These are phyloP conservation scores for Marchantia polymorpha DNA, from an alignment of 225 moss, liverwort and hornwort species.

Conservation along the genomic window DNA sequence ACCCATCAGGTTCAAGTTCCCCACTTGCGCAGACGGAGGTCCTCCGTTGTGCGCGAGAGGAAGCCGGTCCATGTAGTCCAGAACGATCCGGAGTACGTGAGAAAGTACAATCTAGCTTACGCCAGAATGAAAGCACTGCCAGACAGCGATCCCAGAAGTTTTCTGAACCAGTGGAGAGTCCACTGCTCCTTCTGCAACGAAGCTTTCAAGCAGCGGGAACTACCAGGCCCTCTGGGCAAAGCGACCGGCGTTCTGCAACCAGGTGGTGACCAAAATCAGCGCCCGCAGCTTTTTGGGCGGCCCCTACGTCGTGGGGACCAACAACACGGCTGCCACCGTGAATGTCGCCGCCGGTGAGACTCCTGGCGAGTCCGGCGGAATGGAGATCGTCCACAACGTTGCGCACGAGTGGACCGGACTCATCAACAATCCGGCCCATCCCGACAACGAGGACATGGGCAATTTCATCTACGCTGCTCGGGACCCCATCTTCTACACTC, in stretches of 20 bases:
- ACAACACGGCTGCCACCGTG: too few species aligned
- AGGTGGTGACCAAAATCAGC: too few species aligned
- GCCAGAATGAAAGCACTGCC: constrained; percentile 46
- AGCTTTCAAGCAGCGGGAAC: constrained; percentile 32
- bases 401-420: too few species aligned
- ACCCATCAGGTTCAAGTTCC: constrained; percentile 27
- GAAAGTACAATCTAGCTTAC: constrained; percentile 43
- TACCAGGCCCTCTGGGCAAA: neutral
- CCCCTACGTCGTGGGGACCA: too few species aligned
- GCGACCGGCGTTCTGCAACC: constrained; percentile 23
- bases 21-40: constrained; percentile 1
- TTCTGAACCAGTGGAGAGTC: constrained; percentile 30
- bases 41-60: constrained; percentile 11
- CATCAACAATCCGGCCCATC: too few species aligned
- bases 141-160: constrained; percentile 34
- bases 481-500: too few species aligned
- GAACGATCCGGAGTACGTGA: constrained; percentile 26
- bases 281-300: too few species aligned
- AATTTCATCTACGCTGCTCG: too few species aligned
- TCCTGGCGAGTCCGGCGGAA: too few species aligned
- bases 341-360: too few species aligned
- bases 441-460: too few species aligned
- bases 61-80: constrained; percentile 17
- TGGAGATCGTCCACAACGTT: too few species aligned
- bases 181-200: constrained; percentile 47